A percentile compares a stretch with the other conserved stretches of the same genome.
phyloP scores from a whole-genome alignment of 202 grass and related monocot species.

The Carex sylvatica region DNA sequence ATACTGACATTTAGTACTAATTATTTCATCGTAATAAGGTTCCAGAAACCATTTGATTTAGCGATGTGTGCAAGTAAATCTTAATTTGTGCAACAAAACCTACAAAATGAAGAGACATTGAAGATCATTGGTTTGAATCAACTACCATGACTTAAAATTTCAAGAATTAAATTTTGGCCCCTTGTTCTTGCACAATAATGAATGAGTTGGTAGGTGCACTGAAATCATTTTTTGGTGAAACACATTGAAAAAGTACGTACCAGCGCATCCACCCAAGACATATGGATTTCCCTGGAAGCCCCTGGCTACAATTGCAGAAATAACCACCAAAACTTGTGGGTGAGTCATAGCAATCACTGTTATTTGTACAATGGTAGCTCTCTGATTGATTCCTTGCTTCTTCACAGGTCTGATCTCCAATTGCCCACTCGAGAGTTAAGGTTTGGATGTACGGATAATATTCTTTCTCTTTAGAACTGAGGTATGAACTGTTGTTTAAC shows the following conservation, averaged over 20 bases:
- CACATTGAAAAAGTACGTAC: background rate
- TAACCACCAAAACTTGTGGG: background rate
- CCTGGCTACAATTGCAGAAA: conserved; percentile 41
- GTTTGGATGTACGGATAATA: background rate
- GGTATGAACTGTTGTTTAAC: background rate
- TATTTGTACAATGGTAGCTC: conserved; percentile 18
- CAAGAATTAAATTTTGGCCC: background rate
- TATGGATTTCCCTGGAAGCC: conserved; percentile 47
- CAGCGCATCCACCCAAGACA: conserved; percentile 34
- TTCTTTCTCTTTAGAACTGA: background rate
- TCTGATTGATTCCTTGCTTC: background rate
- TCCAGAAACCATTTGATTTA: too few species aligned
- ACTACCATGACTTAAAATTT: too few species aligned
- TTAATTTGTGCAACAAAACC: too few species aligned
- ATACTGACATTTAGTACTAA: background rate
- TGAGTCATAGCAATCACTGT: conserved; percentile 30
- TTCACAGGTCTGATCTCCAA: conserved; percentile 9
- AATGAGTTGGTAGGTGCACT: background rate
- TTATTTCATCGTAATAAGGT: too few species aligned
- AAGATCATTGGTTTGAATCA: too few species aligned
- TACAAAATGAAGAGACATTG: too few species aligned
- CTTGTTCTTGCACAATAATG: background rate
- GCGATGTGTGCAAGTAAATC: too few species aligned
- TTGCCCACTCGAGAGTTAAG: conserved; percentile 43
- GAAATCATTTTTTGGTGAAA: too few species aligned